Conservation (phyloP, 208 protist genomes). For the Leishmania amazonensis region DNA sequence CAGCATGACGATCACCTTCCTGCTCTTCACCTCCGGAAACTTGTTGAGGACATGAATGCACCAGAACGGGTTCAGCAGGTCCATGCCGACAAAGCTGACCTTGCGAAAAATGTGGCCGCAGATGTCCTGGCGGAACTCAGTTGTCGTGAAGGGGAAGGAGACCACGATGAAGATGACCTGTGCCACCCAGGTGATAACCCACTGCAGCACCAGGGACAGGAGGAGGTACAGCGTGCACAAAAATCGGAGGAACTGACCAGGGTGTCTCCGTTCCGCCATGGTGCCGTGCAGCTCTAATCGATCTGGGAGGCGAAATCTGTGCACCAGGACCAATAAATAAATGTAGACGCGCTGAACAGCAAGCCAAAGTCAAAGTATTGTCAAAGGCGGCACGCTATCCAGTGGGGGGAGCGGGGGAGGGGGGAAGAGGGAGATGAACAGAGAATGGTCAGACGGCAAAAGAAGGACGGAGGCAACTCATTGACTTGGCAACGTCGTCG, state of each 20-base stretch:
- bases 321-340: neutral
- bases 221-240: slow-evolving; percentile 65
- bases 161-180: slow-evolving; percentile 67
- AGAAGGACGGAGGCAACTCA: neutral
- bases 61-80: slow-evolving; percentile 86
- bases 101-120: slow-evolving; percentile 82
- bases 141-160: slow-evolving; percentile 65
- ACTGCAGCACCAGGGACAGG: slow-evolving; percentile 47
- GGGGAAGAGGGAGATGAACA: neutral
- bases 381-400: neutral
- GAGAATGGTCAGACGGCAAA: neutral
- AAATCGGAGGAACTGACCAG: slow-evolving; percentile 38
- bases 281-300: neutral
- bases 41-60: slow-evolving; percentile 62
- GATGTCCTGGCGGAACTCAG: slow-evolving; percentile 59
- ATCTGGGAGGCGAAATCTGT: neutral
- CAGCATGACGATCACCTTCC: slow-evolving; percentile 84
- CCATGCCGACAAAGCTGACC: slow-evolving; percentile 57
- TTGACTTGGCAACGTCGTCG: neutral
- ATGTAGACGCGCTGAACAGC: neutral
- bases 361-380: neutral
- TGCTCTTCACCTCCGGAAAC: slow-evolving; percentile 60
- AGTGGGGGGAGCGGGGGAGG: too few species aligned
- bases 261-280: slow-evolving; percentile 10
- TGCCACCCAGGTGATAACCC: slow-evolving; percentile 66